Conservation (phyloP, 257 asterid genomes). For the Solanum ahanhuiri region DNA sequence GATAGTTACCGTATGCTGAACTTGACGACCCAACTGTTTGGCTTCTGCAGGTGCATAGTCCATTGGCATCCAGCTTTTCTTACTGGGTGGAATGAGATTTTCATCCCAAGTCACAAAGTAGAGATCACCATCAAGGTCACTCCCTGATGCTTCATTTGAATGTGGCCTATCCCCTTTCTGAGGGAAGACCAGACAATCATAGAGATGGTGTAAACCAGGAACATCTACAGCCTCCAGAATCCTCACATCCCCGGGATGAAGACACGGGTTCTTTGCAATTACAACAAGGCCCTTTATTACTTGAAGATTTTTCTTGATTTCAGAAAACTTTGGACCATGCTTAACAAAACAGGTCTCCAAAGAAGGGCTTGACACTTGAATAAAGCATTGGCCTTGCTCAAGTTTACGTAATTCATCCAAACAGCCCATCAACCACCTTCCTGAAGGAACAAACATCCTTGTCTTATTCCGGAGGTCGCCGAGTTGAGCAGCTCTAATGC, state of each 20-base stretch:
- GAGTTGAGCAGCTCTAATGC: conserved; percentile 93
- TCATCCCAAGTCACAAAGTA: conserved; percentile 97
- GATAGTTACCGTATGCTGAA: conserved; percentile 41
- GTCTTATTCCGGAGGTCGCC: conserved; percentile 75
- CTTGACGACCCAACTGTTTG: conserved; percentile 37
- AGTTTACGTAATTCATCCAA: conserved; percentile 69
- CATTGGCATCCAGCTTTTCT: conserved; percentile 75
- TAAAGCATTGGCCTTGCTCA: conserved; percentile 79
- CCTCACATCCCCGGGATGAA: conserved; percentile 96
- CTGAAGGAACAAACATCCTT: conserved; percentile 70
- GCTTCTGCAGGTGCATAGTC: conserved; percentile 54
- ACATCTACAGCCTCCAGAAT: conserved; percentile 78
- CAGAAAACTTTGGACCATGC: conserved; percentile 62
- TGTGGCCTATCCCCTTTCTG: conserved; percentile 94
- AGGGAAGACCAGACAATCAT: conserved; percentile 87
- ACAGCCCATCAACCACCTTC: conserved; percentile 99
- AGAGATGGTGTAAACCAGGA: conserved; percentile 54
- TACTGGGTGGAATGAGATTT: conserved; percentile 81
- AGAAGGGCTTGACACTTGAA: conserved; percentile 71
- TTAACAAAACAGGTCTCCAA: conserved; percentile 55
- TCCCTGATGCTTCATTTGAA: conserved; percentile 92
- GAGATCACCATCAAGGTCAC: conserved; percentile 96
- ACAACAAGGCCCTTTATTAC: conserved; percentile 67
- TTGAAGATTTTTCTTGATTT: conserved; percentile 29
- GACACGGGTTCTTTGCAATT: conserved; percentile 89